Percentiles rank a stretch among this genome's conserved stretches.
phyloP scores from a whole-genome alignment of 208 protist species.

The Leishmania major region DNA sequence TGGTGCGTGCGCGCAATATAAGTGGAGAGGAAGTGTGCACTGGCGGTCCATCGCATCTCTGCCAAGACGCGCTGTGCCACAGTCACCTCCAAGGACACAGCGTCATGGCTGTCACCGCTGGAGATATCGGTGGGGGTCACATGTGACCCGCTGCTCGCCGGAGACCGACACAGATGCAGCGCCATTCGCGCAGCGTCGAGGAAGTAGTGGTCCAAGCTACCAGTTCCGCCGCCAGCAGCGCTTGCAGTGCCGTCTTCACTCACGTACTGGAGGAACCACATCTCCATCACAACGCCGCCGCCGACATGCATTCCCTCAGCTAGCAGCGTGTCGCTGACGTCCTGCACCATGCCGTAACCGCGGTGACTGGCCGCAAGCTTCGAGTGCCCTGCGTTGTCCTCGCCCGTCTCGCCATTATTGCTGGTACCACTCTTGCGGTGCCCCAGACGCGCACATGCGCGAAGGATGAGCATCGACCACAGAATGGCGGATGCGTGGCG shows the following conservation, averaged over 20 bases:
- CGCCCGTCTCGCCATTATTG: background rate
- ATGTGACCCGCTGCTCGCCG: background rate
- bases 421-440: background rate
- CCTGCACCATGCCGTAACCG: constrained; percentile 31
- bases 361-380: background rate
- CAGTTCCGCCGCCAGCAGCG: background rate
- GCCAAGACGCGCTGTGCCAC: constrained; percentile 13
- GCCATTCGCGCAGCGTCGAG: constrained; percentile 22
- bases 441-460: constrained; percentile 28
- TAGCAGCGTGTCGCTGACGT: constrained; percentile 46
- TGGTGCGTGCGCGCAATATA: constrained; percentile 31
- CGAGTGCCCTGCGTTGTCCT: constrained; percentile 14
- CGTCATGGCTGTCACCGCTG: background rate
- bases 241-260: background rate
- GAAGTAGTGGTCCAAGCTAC: constrained; percentile 22
- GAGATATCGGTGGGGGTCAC: background rate
- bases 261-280: constrained; percentile 46
- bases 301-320: constrained; percentile 36
- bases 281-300: constrained; percentile 48
- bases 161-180: constrained; percentile 20
- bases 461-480: constrained; percentile 41
- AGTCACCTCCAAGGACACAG: background rate
- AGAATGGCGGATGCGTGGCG: constrained; percentile 23
- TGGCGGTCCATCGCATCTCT: constrained; percentile 17
- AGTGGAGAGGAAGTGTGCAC: constrained; percentile 56